phyloP scores from a whole-genome alignment of 352 stramenopile genomes.

The Pythium dissotocum region DNA sequence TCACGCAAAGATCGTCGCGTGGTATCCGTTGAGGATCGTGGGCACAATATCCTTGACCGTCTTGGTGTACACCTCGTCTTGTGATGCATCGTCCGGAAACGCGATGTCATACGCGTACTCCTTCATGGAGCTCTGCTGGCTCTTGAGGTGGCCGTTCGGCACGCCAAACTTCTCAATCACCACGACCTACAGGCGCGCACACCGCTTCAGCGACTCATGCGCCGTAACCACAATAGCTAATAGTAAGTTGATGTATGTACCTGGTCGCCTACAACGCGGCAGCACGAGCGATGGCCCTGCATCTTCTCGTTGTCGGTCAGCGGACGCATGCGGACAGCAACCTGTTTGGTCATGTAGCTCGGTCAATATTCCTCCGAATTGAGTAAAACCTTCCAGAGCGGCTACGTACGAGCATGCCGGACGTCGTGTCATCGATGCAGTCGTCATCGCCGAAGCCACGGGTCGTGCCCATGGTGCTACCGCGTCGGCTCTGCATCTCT shows the following conservation, averaged over 20 bases:
- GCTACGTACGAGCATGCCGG: conserved; percentile 40
- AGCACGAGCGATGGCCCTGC: conserved; percentile 54
- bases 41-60: conserved; percentile 63
- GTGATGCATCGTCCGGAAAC: conserved; percentile 43
- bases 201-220: not conserved
- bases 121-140: conserved; percentile 52
- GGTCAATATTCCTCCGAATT: not conserved
- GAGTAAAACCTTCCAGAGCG: not conserved
- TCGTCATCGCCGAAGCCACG: conserved; percentile 34
- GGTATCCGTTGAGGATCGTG: conserved; percentile 74
- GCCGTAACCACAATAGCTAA: not conserved
- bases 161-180: conserved; percentile 61
- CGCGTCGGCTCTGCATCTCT: conserved; percentile 11
- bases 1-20: conserved; percentile 82
- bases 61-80: conserved; percentile 60
- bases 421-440: conserved; percentile 36
- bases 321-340: conserved; percentile 53
- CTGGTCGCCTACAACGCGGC: conserved; percentile 56
- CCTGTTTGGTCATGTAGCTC: conserved; percentile 24
- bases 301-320: conserved; percentile 43
- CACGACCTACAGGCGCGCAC: conserved; percentile 36
- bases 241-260: conserved; percentile 16
- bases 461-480: conserved; percentile 6
- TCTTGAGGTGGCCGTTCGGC: conserved; percentile 49
- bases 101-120: conserved; percentile 68